Conservation (phyloP, 805 yeast species). For the Saccharomyces jurei region DNA sequence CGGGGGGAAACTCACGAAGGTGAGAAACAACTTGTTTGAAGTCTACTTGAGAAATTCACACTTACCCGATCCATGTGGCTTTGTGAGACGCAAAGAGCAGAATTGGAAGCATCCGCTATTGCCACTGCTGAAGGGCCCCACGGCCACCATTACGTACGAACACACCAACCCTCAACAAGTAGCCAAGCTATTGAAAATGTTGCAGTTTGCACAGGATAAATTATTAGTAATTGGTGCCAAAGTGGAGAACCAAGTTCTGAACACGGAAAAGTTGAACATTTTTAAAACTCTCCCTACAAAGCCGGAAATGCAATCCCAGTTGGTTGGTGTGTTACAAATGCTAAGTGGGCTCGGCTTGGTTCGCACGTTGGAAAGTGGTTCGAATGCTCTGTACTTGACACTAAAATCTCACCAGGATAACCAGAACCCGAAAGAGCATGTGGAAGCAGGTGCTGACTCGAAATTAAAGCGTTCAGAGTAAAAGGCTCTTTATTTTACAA, state of each 20-base stretch:
- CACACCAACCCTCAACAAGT: slow-evolving; percentile 66
- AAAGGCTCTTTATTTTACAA: not conserved
- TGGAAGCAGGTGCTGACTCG: not conserved
- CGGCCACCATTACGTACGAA: slow-evolving; percentile 66
- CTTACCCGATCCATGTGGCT: slow-evolving; percentile 64
- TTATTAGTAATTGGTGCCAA: slow-evolving; percentile 80
- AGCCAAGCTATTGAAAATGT: slow-evolving; percentile 48
- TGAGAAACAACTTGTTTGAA: slow-evolving; percentile 62
- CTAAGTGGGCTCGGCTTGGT: slow-evolving; percentile 87
- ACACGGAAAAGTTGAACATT: slow-evolving; percentile 43
- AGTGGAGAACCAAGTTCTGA: slow-evolving; percentile 53
- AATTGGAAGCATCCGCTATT: slow-evolving; percentile 57
- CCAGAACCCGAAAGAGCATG: not conserved
- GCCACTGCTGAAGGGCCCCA: slow-evolving; percentile 73
- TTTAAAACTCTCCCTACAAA: slow-evolving; percentile 71
- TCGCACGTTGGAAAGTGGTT: slow-evolving; percentile 64
- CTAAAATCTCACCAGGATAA: slow-evolving; percentile 55
- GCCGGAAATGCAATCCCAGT: slow-evolving; percentile 67
- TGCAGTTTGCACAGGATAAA: slow-evolving; percentile 61
- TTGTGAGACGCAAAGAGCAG: slow-evolving; percentile 38
- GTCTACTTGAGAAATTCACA: slow-evolving; percentile 67
- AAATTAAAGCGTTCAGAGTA: not conserved
- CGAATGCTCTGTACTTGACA: slow-evolving; percentile 63
- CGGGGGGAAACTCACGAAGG: slow-evolving; percentile 64
- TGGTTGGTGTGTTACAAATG: slow-evolving; percentile 74